These are phyloP conservation scores for Crithidia acanthocephali DNA, from an alignment of 208 protist genomes.

Conservation along the genomic window DNA sequence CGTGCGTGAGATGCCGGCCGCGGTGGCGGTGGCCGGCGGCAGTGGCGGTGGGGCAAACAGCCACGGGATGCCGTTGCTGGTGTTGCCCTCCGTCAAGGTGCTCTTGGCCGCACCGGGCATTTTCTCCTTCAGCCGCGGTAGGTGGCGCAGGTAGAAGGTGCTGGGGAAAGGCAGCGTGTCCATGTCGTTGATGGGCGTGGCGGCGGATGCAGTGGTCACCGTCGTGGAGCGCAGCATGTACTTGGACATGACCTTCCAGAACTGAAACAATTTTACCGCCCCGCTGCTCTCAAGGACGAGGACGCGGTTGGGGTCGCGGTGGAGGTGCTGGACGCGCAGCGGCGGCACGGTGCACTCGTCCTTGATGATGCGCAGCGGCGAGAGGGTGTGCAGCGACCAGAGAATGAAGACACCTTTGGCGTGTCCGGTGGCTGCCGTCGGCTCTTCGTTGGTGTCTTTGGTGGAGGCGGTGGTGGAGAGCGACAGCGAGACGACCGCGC, in stretches of 20 bases:
- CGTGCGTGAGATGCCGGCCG: conserved; percentile 23
- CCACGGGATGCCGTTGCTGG: conserved; percentile 16
- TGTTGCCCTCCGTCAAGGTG: background rate
- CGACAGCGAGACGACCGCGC: conserved; percentile 52
- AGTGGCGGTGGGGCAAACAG: conserved; percentile 25
- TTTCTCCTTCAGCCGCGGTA: conserved; percentile 13
- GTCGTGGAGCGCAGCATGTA: conserved; percentile 47
- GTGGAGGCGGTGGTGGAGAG: conserved; percentile 17
- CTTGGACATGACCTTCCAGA: conserved; percentile 54
- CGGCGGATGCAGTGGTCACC: conserved; percentile 22
- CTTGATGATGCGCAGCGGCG: conserved; percentile 49
- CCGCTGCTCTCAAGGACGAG: conserved; percentile 52
- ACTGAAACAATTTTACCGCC: conserved; percentile 49
- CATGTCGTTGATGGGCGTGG: conserved; percentile 44
- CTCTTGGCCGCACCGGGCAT: background rate
- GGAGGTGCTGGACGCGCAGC: conserved; percentile 37
- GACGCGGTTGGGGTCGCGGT: conserved; percentile 38
- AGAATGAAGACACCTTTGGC: conserved; percentile 51
- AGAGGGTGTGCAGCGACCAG: conserved; percentile 48
- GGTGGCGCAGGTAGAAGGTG: conserved; percentile 28
- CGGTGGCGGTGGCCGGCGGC: conserved; percentile 2
- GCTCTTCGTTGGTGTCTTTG: conserved; percentile 16
- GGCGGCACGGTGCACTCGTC: conserved; percentile 57
- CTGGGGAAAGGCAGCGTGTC: conserved; percentile 38
- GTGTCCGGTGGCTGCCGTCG: conserved; percentile 47